Evolutionary conservation across 148 eudicot genomes (phyloP).

Genomic region (Agrostemma githago): DNA sequence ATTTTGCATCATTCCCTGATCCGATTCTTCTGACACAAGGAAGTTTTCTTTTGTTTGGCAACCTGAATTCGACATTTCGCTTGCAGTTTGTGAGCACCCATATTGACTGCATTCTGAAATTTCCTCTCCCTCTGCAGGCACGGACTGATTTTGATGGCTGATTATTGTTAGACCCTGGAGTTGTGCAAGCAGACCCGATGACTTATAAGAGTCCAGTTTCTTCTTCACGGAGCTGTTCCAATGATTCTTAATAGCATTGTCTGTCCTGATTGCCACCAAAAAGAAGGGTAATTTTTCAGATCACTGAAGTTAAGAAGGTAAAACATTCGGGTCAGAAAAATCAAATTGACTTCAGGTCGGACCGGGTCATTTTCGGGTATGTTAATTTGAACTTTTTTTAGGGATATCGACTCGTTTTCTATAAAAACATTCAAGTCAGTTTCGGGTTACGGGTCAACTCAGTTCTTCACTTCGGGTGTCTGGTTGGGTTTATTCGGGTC

Average conservation of each 20-base stretch:
- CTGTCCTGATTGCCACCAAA: conserved; percentile 60
- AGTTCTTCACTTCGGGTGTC: too few species aligned
- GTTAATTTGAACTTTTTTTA: too few species aligned
- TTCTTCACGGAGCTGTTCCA: conserved; percentile 99
- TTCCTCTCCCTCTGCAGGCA: conserved; percentile 59
- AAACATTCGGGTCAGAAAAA: too few species aligned
- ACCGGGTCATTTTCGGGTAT: too few species aligned
- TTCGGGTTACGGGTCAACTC: too few species aligned
- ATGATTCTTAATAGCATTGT: conserved; percentile 95
- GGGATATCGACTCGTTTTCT: too few species aligned
- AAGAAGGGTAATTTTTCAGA: conserved; percentile 13
- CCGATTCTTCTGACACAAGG: conserved; percentile 38
- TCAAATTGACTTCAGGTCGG: too few species aligned
- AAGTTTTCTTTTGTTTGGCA: conserved; percentile 41
- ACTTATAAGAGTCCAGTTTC: conserved; percentile 74
- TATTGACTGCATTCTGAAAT: conserved; percentile 72
- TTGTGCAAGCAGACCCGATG: conserved; percentile 83
- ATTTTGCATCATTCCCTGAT: conserved; percentile 33
- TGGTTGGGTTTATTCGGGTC: too few species aligned
- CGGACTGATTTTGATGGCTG: conserved; percentile 42
- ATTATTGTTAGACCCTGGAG: conserved; percentile 58
- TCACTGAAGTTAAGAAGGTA: background rate
- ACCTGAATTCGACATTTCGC: conserved; percentile 40
- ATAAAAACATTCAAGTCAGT: too few species aligned
- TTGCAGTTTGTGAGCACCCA: conserved; percentile 54